Percentiles rank a stretch among this genome's conserved stretches.
These are phyloP conservation scores for Mycosarcoma mackinlayi DNA, from an alignment of 1,284 basidiomycete species.

Conservation along the genomic window DNA sequence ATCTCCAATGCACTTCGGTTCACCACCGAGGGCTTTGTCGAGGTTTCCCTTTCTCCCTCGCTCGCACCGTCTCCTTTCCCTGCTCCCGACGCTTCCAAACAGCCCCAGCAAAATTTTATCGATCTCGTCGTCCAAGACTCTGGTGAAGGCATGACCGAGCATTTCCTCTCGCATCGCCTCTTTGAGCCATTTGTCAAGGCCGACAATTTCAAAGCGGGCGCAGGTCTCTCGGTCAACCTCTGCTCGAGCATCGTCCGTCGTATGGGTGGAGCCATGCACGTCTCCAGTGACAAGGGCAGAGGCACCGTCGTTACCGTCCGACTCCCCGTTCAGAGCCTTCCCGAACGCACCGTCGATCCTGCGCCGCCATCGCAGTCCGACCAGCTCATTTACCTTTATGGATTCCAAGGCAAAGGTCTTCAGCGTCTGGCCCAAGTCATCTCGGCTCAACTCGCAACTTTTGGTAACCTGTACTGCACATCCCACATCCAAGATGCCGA, in stretches of 20 bases:
- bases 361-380: conserved; percentile 26
- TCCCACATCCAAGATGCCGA: conserved; percentile 48
- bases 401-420: conserved; percentile 50
- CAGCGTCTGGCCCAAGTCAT: conserved; percentile 50
- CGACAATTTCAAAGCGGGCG: conserved; percentile 46
- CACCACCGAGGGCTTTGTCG: conserved; percentile 51
- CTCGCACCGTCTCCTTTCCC: conserved; percentile 17
- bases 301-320: conserved; percentile 51
- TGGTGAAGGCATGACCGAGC: conserved; percentile 55
- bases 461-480: conserved; percentile 54
- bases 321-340: conserved; percentile 42
- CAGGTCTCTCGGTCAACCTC: conserved; percentile 43
- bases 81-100: not conserved
- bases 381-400: conserved; percentile 50
- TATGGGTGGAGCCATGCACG: conserved; percentile 53
- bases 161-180: conserved; percentile 46
- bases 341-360: conserved; percentile 14
- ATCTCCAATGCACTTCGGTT: conserved; percentile 55
- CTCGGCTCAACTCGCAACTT: conserved; percentile 50
- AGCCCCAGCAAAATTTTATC: conserved; percentile 22
- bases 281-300: conserved; percentile 47
- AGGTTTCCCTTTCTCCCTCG: conserved; percentile 42
- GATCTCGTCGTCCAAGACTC: conserved; percentile 50
- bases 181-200: conserved; percentile 57
- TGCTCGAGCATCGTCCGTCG: conserved; percentile 42